Evolutionary conservation across 805 yeast genomes (phyloP).

Genomic region (Sugiyamaella chiloensis): DNA sequence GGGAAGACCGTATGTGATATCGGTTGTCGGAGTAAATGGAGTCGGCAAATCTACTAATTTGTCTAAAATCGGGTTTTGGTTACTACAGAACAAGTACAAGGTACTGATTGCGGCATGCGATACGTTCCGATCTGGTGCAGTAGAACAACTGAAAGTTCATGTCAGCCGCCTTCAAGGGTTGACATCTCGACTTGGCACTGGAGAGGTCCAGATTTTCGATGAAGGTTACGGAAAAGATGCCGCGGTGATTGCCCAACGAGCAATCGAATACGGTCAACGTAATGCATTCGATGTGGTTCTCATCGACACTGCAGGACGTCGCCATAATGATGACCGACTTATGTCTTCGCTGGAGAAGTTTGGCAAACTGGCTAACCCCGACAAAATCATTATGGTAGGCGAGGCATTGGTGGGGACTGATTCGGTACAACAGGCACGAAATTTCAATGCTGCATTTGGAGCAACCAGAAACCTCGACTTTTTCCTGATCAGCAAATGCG

Average conservation of each 20-base stretch:
- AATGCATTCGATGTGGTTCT: slow-evolving; percentile 77
- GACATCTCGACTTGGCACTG: slow-evolving; percentile 48
- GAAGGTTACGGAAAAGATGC: slow-evolving; percentile 99
- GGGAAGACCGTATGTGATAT: slow-evolving; percentile 82
- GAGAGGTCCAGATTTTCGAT: slow-evolving; percentile 73
- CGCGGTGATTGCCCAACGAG: slow-evolving; percentile 87
- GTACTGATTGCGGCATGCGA: slow-evolving; percentile 96
- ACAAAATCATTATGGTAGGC: slow-evolving; percentile 97
- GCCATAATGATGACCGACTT: slow-evolving; percentile 89
- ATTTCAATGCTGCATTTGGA: slow-evolving; percentile 92
- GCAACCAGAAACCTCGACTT: slow-evolving; percentile 76
- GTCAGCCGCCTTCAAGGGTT: slow-evolving; percentile 76
- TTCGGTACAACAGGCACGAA: slow-evolving; percentile 90
- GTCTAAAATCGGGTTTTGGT: slow-evolving; percentile 94
- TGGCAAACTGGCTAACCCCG: slow-evolving; percentile 93
- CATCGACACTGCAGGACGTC: slow-evolving; percentile 96
- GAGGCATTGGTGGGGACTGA: slow-evolving; percentile 98
- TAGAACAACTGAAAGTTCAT: slow-evolving; percentile 94
- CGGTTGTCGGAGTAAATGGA: slow-evolving; percentile 97
- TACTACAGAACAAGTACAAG: slow-evolving; percentile 79
- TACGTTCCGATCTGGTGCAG: slow-evolving; percentile 97
- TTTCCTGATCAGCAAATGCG: slow-evolving; percentile 90
- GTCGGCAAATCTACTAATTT: slow-evolving; percentile 96
- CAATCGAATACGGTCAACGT: slow-evolving; percentile 72
- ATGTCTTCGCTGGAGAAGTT: slow-evolving; percentile 96